Percentiles rank a stretch among this genome's conserved stretches.
Evolutionary conservation across 176 grass and related monocot genomes (phyloP).

Genomic region (Thinopyrum elongatum): DNA sequence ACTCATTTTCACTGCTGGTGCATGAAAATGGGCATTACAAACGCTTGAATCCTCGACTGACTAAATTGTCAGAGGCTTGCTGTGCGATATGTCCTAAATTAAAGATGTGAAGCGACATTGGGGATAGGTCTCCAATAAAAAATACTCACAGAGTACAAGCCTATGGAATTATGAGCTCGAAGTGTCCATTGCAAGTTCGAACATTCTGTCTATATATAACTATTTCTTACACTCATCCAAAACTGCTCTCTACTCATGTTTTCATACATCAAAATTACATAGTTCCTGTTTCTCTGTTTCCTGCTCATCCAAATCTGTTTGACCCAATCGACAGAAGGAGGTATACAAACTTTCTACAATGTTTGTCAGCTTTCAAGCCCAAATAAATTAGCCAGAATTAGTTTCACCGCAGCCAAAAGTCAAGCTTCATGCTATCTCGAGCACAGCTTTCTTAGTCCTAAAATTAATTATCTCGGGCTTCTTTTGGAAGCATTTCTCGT

Average conservation of each 20-base stretch:
- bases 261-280: neutral
- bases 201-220: neutral
- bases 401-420: neutral
- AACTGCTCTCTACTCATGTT: slow-evolving; percentile 6
- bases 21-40: neutral
- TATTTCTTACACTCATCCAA: slow-evolving; percentile 14
- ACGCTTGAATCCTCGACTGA: neutral
- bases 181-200: slow-evolving; percentile 8
- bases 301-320: neutral
- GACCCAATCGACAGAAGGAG: neutral
- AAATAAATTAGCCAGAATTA: slow-evolving; percentile 22
- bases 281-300: too few relatives aligned
- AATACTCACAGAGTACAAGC: neutral
- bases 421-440: slow-evolving; percentile 7
- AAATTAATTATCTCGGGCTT: slow-evolving; percentile 45
- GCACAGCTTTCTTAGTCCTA: neutral
- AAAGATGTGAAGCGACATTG: neutral
- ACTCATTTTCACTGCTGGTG: neutral
- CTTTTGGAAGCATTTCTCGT: slow-evolving; percentile 54
- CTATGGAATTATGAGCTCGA: neutral
- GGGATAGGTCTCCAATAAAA: neutral
- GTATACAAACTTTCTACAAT: slow-evolving; percentile 2
- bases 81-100: neutral
- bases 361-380: slow-evolving; percentile 21
- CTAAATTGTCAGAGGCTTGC: neutral